A percentile compares a stretch with the other conserved stretches of the same genome.
phyloP scores from a whole-genome alignment of 805 yeast species.

The Jamesozyma hellenica region DNA sequence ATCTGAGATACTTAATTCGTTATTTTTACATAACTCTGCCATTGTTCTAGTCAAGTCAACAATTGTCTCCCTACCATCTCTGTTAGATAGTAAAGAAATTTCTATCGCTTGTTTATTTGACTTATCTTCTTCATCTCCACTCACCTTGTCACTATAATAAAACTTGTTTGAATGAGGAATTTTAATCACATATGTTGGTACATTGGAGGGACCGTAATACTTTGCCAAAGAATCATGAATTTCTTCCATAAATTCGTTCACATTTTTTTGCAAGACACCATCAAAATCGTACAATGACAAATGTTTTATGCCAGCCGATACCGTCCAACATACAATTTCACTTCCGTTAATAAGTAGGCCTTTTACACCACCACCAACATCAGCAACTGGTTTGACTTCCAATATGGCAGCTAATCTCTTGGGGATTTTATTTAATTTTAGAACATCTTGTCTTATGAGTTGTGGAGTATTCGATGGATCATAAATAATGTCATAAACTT shows the following conservation, averaged over 20 bases:
- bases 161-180: constrained; percentile 57
- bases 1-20: constrained; percentile 53
- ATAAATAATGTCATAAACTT: constrained; percentile 52
- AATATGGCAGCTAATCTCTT: constrained; percentile 66
- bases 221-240: constrained; percentile 49
- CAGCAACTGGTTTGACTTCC: constrained; percentile 61
- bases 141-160: constrained; percentile 27
- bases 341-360: constrained; percentile 70
- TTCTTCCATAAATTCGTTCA: constrained; percentile 47
- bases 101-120: constrained; percentile 41
- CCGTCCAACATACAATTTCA: constrained; percentile 76
- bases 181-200: constrained; percentile 52
- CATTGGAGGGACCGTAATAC: constrained; percentile 63
- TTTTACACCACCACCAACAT: constrained; percentile 81
- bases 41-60: constrained; percentile 80
- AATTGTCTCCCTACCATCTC: constrained; percentile 84
- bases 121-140: constrained; percentile 20
- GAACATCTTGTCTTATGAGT: constrained; percentile 74
- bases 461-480: constrained; percentile 72
- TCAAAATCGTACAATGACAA: constrained; percentile 70
- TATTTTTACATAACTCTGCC: constrained; percentile 58
- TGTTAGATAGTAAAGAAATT: constrained; percentile 55
- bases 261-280: constrained; percentile 51
- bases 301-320: constrained; percentile 74
- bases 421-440: constrained; percentile 66